Conservation (phyloP, 768 basidiomycete species). For the Arthromyces matolae region DNA sequence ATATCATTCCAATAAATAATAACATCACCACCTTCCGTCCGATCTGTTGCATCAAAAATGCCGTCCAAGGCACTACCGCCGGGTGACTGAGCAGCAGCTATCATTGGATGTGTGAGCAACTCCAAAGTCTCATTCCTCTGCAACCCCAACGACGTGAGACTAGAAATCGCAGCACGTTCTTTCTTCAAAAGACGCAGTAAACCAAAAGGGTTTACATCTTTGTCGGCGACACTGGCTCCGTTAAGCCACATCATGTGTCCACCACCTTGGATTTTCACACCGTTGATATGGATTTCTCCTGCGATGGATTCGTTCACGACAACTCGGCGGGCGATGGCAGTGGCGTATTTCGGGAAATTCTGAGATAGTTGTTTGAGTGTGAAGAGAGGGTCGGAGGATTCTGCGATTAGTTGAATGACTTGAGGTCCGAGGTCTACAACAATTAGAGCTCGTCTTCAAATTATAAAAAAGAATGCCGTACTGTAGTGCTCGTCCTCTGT, state of each 20-base stretch:
- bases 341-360: conserved; percentile 86
- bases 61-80: conserved; percentile 58
- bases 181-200: conserved; percentile 69
- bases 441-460: conserved; percentile 1
- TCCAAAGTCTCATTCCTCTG: conserved; percentile 63
- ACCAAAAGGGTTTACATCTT: conserved; percentile 68
- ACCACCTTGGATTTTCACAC: conserved; percentile 48
- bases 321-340: conserved; percentile 69
- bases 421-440: conserved; percentile 63
- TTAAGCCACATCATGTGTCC: conserved; percentile 75
- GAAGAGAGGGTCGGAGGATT: conserved; percentile 49
- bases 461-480: conserved; percentile 19
- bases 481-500: conserved; percentile 52
- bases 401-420: conserved; percentile 69
- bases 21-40: conserved; percentile 68
- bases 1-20: conserved; percentile 91
- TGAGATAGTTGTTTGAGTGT: conserved; percentile 70
- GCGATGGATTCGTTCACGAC: conserved; percentile 44
- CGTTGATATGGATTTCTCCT: conserved; percentile 57
- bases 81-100: conserved; percentile 51
- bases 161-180: conserved; percentile 61
- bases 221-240: conserved; percentile 56
- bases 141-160: conserved; percentile 61
- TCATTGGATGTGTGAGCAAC: conserved; percentile 60
- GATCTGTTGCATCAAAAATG: conserved; percentile 89